Base-by-base conservation (phyloP, 139 green algal species). In the Raphidocelis subcapitata region DNA sequence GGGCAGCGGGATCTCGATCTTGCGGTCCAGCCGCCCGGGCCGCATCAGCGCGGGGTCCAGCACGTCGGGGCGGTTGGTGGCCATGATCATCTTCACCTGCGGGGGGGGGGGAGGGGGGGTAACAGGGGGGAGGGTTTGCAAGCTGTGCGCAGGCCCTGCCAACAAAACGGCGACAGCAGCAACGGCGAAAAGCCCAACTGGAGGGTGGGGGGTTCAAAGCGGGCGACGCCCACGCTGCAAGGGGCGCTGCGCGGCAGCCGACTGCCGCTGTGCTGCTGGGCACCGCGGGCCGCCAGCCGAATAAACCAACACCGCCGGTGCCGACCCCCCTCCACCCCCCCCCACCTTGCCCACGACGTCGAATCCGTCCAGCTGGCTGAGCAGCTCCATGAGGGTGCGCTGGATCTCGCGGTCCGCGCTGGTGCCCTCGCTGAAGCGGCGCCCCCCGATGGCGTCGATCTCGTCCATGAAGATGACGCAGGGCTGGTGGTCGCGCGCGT, bases 391-490 rank as follows among this genome's bases (percentile, higher is more conserved):
- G 31, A 99, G 88, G 28, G 96, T 99, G 64, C 96, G 90, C 86
- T 99, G 96, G 80, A 99, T 98, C 84, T 99, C 96, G 16, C 96
- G 86, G 79, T 99, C 96, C 3, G 96, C 96, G 28, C 76, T 92
- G 62, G 96, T 99, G 69, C 96, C 95, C 81, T 99, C 96, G 73
- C 86, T 96, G 85, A 98, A 99, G 35, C 96, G 84, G 55, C 92
- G 82, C 12, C 95, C 96, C 15, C 96, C 96, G 77, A 99, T 99
- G 72, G 96, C 96, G 79, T 99, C 96, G 60, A 99, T 95, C 82
- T 98, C 93, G 62, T 99, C 96, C 96, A 99, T 98, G 88, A 99
- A 99, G 72, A 99, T 99, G 82, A 99, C 97, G 80, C 94, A 98
- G 23, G 96, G 96, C 88, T 99, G 91, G 84, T 98, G 94, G 69